phyloP scores from a whole-genome alignment of 176 grass and related monocot species.

The Tillandsia leiboldiana region DNA sequence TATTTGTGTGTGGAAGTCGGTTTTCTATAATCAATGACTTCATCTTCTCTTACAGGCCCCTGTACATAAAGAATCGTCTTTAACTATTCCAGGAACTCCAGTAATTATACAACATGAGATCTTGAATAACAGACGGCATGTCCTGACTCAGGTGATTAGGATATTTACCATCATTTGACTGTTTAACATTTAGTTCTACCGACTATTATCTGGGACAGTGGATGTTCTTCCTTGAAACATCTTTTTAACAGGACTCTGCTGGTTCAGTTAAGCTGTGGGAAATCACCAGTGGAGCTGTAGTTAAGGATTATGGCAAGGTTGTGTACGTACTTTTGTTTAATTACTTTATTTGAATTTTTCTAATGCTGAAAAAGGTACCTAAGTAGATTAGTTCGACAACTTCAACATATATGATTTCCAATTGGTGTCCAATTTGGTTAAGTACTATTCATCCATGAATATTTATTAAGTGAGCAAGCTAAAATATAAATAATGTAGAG shows the following conservation, averaged over 20 bases:
- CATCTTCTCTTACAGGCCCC: constrained; percentile 37
- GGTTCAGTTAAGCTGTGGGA: constrained; percentile 94
- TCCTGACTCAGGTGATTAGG: constrained; percentile 78
- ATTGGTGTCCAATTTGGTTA: too few species aligned
- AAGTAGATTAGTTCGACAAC: too few species aligned
- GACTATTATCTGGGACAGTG: neutral
- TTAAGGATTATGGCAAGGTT: constrained; percentile 98
- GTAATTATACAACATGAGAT: constrained; percentile 90
- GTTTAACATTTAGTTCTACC: neutral
- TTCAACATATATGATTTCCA: too few species aligned
- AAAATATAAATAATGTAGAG: too few species aligned
- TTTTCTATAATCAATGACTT: neutral
- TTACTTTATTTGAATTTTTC: neutral
- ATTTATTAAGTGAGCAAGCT: too few species aligned
- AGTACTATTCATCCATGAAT: too few species aligned
- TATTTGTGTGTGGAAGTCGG: neutral
- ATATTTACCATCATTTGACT: constrained; percentile 5
- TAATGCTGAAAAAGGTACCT: neutral
- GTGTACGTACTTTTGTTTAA: neutral
- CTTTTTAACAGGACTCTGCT: constrained; percentile 55
- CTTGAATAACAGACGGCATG: constrained; percentile 94
- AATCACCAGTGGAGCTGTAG: constrained; percentile 74
- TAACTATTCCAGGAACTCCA: constrained; percentile 59
- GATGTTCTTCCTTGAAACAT: neutral
- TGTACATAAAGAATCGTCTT: constrained; percentile 80